Base-by-base conservation (phyloP, 805 yeast genomes). In the Cyberlindnera subsufficiens region DNA sequence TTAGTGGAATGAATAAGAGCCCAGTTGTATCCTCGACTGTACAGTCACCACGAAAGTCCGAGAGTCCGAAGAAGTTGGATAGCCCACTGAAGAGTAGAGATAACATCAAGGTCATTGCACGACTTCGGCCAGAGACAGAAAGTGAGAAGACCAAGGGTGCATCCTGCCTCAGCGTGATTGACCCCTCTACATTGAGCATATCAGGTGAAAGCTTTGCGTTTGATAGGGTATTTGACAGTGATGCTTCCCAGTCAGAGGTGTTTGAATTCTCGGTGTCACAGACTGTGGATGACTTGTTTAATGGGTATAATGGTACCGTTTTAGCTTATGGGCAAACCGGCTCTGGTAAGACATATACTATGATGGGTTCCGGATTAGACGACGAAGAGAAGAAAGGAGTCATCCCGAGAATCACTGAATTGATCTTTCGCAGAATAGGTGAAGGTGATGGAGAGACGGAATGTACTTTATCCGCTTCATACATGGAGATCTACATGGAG, bases 401-500 rank as follows among this genome's bases (percentile, higher is more conserved):
- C 20, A 80, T 84, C 15, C 95, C 95, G 0, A 68, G 93, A 30
- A 76, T 86, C 14, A 72, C 84, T 15, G 82, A 81, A 39, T 74
- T 74, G 43, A 67, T 89, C 5, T 89, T 87, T 56, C 64, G 69
- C 15, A 66, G 67, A 33, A 80, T 84, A 13, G 60, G 67, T 31
- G n/a, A 38, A 30, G 30, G 72, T 3, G 61, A 67, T n/a, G 48
- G 63, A 5, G 76, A 77, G 15, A 67, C 75, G 9, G 89, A 85
- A 51, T 81, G 74, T 54, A 76, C 78, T 1, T 35, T 58, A n/a
- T 75, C 78, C 5, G 82, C 86, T 1, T 79, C 87, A 13, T 82
- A 79, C 50, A 71, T 86, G 80, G 96, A 90, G 55, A 79, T 90
- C 11, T 84, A 86, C 60, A 75, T 84, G 71, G 96, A 90, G 49